Evolutionary conservation across 805 yeast species (phyloP).

Genomic region (Sungouiozyma intestinalis): DNA sequence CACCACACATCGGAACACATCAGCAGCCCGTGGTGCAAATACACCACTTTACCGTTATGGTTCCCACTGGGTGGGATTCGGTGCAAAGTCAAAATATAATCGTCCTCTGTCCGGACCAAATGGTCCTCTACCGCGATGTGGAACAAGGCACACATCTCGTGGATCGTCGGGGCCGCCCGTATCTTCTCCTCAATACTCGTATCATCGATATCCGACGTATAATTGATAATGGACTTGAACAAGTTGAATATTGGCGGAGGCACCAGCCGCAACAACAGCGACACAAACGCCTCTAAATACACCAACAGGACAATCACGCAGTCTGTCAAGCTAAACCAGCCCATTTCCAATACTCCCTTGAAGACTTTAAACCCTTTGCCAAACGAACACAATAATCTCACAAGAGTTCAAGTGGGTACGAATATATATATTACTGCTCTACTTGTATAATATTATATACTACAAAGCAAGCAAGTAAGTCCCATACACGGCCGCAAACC

Average conservation of each 20-base stretch:
- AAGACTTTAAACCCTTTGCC: too few relatives aligned
- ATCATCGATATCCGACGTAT: constrained; percentile 13
- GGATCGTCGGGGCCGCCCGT: constrained; percentile 38
- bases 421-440: background rate
- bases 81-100: constrained; percentile 66
- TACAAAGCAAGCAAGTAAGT: constrained; percentile 36
- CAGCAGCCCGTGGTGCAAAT: constrained; percentile 83
- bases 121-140: constrained; percentile 70
- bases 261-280: constrained; percentile 35
- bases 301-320: constrained; percentile 41
- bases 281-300: constrained; percentile 39
- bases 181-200: constrained; percentile 12
- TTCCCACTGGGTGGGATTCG: constrained; percentile 40
- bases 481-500: constrained; percentile 46
- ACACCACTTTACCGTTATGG: constrained; percentile 44
- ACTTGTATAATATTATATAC: too few relatives aligned
- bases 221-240: constrained; percentile 25
- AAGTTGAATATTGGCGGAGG: constrained; percentile 34
- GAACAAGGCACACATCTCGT: constrained; percentile 54
- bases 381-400: background rate
- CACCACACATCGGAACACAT: constrained; percentile 85
- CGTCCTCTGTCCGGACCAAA: constrained; percentile 66
- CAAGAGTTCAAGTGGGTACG: constrained; percentile 1
- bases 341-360: background rate
- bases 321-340: constrained; percentile 26